Percentiles rank a stretch among this genome's conserved stretches.
These are phyloP conservation scores for Pseudocercospora vitis DNA, from an alignment of 2,329 filamentous ascomycete species.

Conservation along the genomic window DNA sequence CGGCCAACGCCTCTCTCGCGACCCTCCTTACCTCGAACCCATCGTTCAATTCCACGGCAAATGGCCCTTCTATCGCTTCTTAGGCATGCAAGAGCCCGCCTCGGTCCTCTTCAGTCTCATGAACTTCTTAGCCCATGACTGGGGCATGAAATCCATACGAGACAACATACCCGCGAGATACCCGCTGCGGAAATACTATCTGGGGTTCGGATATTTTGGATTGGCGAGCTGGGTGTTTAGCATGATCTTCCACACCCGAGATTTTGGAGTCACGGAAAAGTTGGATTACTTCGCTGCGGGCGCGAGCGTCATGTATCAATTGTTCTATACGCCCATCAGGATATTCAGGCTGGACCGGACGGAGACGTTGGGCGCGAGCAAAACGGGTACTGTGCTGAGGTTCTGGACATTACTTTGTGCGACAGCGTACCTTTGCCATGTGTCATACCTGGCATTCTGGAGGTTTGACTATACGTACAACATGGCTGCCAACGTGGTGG, in stretches of 20 bases:
- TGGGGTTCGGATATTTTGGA: conserved; percentile 76
- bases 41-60: conserved; percentile 96
- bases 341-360: conserved; percentile 75
- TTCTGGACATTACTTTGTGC: conserved; percentile 75
- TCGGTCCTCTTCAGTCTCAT: conserved; percentile 89
- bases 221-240: conserved; percentile 83
- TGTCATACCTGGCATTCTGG: conserved; percentile 81
- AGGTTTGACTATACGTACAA: conserved; percentile 97
- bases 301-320: conserved; percentile 82
- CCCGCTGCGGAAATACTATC: conserved; percentile 75
- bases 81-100: conserved; percentile 93
- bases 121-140: conserved; percentile 82
- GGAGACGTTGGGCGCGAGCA: conserved; percentile 43
- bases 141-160: conserved; percentile 71
- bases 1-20: conserved; percentile 63
- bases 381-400: conserved; percentile 55
- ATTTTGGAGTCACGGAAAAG: conserved; percentile 84
- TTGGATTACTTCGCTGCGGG: conserved; percentile 95
- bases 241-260: conserved; percentile 87
- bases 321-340: conserved; percentile 81
- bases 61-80: conserved; percentile 90
- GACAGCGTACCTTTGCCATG: conserved; percentile 70
- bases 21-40: conserved; percentile 62
- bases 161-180: conserved; percentile 70
- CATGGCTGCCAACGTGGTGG: conserved; percentile 88